Percentiles rank a stretch among this genome's conserved stretches.
Conservation (phyloP, 1,284 basidiomycete genomes). For the Megacollybia platyphylla region DNA sequence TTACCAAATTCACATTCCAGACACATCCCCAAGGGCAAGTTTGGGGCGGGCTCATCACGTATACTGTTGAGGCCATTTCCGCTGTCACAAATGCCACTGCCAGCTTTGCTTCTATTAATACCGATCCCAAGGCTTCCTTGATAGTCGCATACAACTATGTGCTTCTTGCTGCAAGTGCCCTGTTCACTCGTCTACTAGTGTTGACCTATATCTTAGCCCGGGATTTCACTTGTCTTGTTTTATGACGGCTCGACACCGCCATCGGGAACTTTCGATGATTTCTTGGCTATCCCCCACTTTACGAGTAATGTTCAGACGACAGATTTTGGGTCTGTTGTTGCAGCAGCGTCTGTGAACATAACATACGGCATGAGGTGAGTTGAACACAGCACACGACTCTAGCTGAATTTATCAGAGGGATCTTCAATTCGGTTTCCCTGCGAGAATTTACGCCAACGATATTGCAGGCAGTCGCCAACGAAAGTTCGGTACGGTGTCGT, state of each 20-base stretch:
- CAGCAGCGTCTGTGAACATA: slow-evolving; percentile 23
- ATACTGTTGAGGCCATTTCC: slow-evolving; percentile 21
- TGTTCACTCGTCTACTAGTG: not conserved
- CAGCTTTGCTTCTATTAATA: slow-evolving; percentile 33
- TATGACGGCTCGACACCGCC: slow-evolving; percentile 40
- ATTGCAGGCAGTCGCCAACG: slow-evolving; percentile 33
- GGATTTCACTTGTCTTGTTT: slow-evolving; percentile 26
- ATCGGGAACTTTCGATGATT: slow-evolving; percentile 33
- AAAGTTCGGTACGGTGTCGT: slow-evolving; percentile 26
- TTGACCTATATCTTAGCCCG: slow-evolving; percentile 15
- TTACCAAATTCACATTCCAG: slow-evolving; percentile 43
- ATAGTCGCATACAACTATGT: slow-evolving; percentile 41
- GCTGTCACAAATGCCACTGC: slow-evolving; percentile 30
- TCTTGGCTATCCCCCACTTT: slow-evolving; percentile 24
- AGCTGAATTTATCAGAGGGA: slow-evolving; percentile 17
- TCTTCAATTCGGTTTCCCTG: slow-evolving; percentile 37
- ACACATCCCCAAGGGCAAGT: slow-evolving; percentile 40
- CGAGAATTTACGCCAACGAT: slow-evolving; percentile 24
- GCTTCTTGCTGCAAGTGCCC: slow-evolving; percentile 21
- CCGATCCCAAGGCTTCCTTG: slow-evolving; percentile 48
- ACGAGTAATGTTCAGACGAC: slow-evolving; percentile 25
- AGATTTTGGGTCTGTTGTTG: slow-evolving; percentile 27
- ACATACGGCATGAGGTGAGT: slow-evolving; percentile 28
- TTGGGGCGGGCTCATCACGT: slow-evolving; percentile 46
- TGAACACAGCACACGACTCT: not conserved